Evolutionary conservation across 306 rosid genomes (phyloP), one percentile per base, ranked within the genome.

Genomic region (Rubus idaeus): DNA sequence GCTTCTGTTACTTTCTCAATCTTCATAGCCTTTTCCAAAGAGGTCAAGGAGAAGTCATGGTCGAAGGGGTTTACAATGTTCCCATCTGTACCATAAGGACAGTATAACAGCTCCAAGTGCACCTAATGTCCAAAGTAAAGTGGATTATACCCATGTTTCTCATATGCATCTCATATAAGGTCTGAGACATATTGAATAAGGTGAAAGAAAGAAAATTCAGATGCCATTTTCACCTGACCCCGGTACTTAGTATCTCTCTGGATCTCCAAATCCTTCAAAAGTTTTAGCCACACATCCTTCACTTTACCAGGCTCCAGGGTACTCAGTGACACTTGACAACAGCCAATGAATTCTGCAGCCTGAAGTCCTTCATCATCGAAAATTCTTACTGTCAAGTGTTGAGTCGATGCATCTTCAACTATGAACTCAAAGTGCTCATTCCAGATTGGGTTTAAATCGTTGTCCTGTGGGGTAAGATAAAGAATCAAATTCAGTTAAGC

Each of bases 361-460:
- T 89, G 93, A 82, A 95, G 40, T 50, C 97, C 98, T 79, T 95
- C 97, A 20, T 95, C 92, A 68, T 95, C 97, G 13, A 88, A 92
- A 68, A 95, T 21, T 83, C 97, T 88, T 79, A 95, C 41, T n/a
- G 97, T 90, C 91, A 95, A 88, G 78, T 86, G 86, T 61, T 95
- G 97, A 21, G 97, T 87, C 39, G 85, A 74, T 41, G 64, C 76
- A 82, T 95, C 98, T 83, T 92, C 98, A 70, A 95, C 87, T 10
- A 81, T 14, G 80, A 95, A 92, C 79, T 95, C 93, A 56, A 83
- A 95, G 85, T 95, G 92, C 80, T 95, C 97, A 68, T 95, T 95
- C 98, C 98, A 95, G 71, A 95, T 79, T 73, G 97, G 98, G 84
- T 88, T 95, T 90, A 95, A 77, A 76, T 95, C 83, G 64, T 95